Evolutionary conservation across 345 rosid species (phyloP), one percentile per base, ranked within the genome.

Genomic region (Cardamine resedifolia): DNA sequence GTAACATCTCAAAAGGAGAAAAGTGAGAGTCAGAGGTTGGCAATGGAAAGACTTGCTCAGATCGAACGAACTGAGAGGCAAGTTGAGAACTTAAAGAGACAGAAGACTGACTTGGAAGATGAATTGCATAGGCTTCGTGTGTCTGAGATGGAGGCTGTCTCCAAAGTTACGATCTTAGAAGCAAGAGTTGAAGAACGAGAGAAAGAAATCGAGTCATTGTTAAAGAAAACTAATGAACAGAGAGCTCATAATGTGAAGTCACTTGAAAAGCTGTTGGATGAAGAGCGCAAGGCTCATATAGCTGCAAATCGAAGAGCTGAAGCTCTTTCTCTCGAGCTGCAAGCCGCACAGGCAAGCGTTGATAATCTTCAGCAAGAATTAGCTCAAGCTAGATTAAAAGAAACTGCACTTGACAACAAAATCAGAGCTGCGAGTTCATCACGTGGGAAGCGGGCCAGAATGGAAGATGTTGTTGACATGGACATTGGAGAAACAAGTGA

Each of bases 121-220:
- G 91, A 87, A 64, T 33, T 96, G 61, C 79, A 83, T 48, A 85
- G 85, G 48, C 71, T 88, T 45, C 92, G 85, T 7, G 59, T 50
- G 6, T 90, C 88, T 33, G 98, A 92, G 79, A 80, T 75, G 82
- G 90, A 87, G 5, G 96, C 98, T 49, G 79, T 78, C 49, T 84
- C 92, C 1, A 90, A 82, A 79, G 90, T 92, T 43, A 60, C 83
- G 36, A 63, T 84, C 50, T 79, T 92, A 21, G 99, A 96, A 82
- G 88, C 81, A 38, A 90, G 95, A 78, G 99, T 96, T 16, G 92
- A 85, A 76, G 97, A 92, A 79, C 80, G 98, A 74, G 97, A 92
- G 85, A 89, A 82, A 80, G 98, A 96, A 82, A 92, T 96, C n/a
- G 98, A 88, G 72, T 85, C 81, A 1, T 78, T 92, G 52, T 59